These are phyloP conservation scores for Aspergillus sclerotialis DNA, from an alignment of 2,329 filamentous ascomycete genomes.

Conservation along the genomic window DNA sequence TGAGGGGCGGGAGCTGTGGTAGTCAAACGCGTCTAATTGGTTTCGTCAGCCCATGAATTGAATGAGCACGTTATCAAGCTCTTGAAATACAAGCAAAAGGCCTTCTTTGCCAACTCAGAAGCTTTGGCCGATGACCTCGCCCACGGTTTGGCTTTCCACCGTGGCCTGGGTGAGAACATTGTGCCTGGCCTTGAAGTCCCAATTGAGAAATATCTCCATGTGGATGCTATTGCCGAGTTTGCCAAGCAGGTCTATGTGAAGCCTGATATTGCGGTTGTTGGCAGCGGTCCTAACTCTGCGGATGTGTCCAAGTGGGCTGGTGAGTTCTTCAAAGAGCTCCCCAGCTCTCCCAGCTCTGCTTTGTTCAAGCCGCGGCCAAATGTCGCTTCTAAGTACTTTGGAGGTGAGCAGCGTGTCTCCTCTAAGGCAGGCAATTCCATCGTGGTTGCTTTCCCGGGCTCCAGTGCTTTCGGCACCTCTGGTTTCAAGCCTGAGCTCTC, in stretches of 20 bases:
- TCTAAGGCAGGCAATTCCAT: slow-evolving; percentile 72
- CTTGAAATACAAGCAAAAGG: slow-evolving; percentile 71
- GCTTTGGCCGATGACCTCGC: slow-evolving; percentile 77
- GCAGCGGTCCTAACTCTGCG: slow-evolving; percentile 72
- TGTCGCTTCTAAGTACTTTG: slow-evolving; percentile 75
- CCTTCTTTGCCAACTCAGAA: slow-evolving; percentile 54
- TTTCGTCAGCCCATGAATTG: slow-evolving; percentile 71
- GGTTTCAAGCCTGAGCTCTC: slow-evolving; percentile 84
- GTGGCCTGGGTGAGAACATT: slow-evolving; percentile 74
- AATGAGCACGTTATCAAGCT: slow-evolving; percentile 76
- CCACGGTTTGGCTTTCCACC: slow-evolving; percentile 85
- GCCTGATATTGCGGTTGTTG: slow-evolving; percentile 83
- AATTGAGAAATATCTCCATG: slow-evolving; percentile 72
- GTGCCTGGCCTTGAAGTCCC: slow-evolving; percentile 66
- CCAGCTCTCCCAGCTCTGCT: slow-evolving; percentile 43
- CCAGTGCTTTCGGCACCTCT: slow-evolving; percentile 61
- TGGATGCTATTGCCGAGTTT: slow-evolving; percentile 66
- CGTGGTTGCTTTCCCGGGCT: slow-evolving; percentile 88
- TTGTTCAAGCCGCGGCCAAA: slow-evolving; percentile 51
- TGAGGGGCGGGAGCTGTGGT: slow-evolving; percentile 6
- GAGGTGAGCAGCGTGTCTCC: slow-evolving; percentile 85
- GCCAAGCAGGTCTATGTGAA: slow-evolving; percentile 76
- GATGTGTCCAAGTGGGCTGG: slow-evolving; percentile 83
- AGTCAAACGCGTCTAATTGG: slow-evolving; percentile 3
- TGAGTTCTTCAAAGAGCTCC: slow-evolving; percentile 77